Base-by-base conservation (phyloP, 2,329 filamentous ascomycete genomes). In the Talaromyces sp. region DNA sequence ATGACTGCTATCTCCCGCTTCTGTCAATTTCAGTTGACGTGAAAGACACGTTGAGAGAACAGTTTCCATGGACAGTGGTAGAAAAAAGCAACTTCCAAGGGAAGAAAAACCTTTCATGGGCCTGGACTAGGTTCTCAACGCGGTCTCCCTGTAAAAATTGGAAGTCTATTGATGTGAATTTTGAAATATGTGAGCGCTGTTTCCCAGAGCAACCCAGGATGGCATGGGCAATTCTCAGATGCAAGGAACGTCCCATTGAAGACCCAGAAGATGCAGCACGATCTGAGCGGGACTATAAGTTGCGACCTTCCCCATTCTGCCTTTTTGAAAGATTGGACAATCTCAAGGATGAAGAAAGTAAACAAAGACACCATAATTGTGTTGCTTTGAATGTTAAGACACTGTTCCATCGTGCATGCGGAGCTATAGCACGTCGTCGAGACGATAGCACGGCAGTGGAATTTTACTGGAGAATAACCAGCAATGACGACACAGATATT, bases 211-310 rank as follows among this genome's bases (percentile, higher is more conserved):
- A 72, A 35, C 76, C 77, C 13, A 67, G 67, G 33, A 72, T 78
- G 9, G 60, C 74, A 11, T 79, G 77, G 77, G 71, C 72, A 2
- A 67, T 72, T 4, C 68, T 74, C 54, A 67, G 66, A 54, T 52
- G 62, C 11, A 71, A 68, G 50, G 71, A 72, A 6, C 67, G 65
- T 14, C 66, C 83, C 0, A 82, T 81, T 58, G 86, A 87, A 69
- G 79, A 87, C 67, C 79, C 81, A 0, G 71, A 79, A 63, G 77
- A 81, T 66, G 84, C 85, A 35, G 81, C 80, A 1, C 65, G 71
- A 0, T 86, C 82, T 66, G 86, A 88, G 69, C 76, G 78, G 43
- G 75, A 76, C 1, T 70, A 85, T 11, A 87, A 87, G 68, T 72
- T 72, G 19, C 76, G 81, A 13, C 81, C 83, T 2, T 60, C 74